These are phyloP conservation scores for Rhypophila decipiens DNA, from an alignment of 495 filamentous ascomycete species.

Conservation along the genomic window DNA sequence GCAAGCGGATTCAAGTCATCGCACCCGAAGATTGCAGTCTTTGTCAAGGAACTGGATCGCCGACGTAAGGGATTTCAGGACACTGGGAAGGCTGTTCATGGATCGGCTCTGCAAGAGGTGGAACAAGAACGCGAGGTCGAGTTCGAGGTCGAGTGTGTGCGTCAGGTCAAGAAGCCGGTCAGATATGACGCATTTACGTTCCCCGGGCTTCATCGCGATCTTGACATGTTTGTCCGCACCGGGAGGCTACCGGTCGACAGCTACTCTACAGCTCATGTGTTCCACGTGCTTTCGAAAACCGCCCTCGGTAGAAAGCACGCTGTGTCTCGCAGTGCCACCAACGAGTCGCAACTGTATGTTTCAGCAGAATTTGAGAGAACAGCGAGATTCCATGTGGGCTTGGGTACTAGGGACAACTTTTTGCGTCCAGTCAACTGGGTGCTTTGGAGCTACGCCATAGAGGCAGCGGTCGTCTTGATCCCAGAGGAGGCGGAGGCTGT, in stretches of 20 bases:
- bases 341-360: constrained; percentile 24
- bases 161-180: constrained; percentile 36
- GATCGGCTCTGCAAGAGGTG: constrained; percentile 45
- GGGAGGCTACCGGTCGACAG: constrained; percentile 19
- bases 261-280: constrained; percentile 16
- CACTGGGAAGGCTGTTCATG: constrained; percentile 27
- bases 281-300: constrained; percentile 20
- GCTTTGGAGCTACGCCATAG: constrained; percentile 22
- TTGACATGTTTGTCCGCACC: constrained; percentile 19
- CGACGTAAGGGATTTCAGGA: constrained; percentile 26
- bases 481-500: constrained; percentile 50
- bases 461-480: constrained; percentile 45
- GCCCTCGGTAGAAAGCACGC: constrained; percentile 18
- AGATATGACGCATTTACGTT: constrained; percentile 18
- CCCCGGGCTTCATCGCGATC: constrained; percentile 24
- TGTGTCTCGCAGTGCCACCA: constrained; percentile 2
- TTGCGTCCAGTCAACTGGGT: constrained; percentile 36
- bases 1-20: constrained; percentile 3
- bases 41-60: constrained; percentile 24
- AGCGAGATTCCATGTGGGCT: constrained; percentile 8
- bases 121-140: constrained; percentile 47
- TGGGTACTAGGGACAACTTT: constrained; percentile 21
- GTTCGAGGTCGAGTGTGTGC: constrained; percentile 43
- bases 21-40: constrained; percentile 16
- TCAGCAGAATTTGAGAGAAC: constrained; percentile 29